These are phyloP conservation scores for Elongisporangium undulatum DNA, from an alignment of 352 stramenopile genomes.

Conservation along the genomic window DNA sequence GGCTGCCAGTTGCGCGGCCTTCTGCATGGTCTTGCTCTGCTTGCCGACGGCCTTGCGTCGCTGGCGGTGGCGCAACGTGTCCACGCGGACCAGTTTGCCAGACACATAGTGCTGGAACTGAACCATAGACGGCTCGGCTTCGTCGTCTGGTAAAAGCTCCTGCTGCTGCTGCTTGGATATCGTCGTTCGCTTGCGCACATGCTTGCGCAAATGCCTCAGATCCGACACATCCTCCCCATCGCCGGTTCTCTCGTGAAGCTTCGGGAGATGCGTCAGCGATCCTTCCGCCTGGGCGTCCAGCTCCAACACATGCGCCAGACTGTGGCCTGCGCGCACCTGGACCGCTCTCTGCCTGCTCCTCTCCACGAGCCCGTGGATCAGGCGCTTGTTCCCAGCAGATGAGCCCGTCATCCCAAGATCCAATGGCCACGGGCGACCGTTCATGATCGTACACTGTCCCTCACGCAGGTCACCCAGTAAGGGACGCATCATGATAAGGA, in stretches of 20 bases:
- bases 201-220: background rate
- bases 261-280: background rate
- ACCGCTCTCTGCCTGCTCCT: constrained; percentile 49
- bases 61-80: constrained; percentile 31
- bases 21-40: constrained; percentile 24
- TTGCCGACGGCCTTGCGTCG: constrained; percentile 32
- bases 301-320: constrained; percentile 32
- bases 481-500: background rate
- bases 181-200: background rate
- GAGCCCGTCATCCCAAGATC: background rate
- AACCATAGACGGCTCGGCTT: constrained; percentile 5
- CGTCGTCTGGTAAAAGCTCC: background rate
- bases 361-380: constrained; percentile 59
- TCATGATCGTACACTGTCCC: background rate
- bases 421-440: background rate
- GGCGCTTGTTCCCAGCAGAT: constrained; percentile 28
- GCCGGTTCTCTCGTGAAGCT: background rate
- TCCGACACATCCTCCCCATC: background rate
- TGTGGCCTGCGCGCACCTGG: constrained; percentile 49
- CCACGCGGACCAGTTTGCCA: constrained; percentile 31
- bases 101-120: constrained; percentile 46
- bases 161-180: background rate
- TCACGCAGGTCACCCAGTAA: background rate
- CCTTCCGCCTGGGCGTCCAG: constrained; percentile 2
- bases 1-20: constrained; percentile 13